Percentiles rank a stretch among this genome's conserved stretches.
These are phyloP conservation scores for Leucogyrophana mollusca DNA, from an alignment of 768 basidiomycete genomes.

Conservation along the genomic window DNA sequence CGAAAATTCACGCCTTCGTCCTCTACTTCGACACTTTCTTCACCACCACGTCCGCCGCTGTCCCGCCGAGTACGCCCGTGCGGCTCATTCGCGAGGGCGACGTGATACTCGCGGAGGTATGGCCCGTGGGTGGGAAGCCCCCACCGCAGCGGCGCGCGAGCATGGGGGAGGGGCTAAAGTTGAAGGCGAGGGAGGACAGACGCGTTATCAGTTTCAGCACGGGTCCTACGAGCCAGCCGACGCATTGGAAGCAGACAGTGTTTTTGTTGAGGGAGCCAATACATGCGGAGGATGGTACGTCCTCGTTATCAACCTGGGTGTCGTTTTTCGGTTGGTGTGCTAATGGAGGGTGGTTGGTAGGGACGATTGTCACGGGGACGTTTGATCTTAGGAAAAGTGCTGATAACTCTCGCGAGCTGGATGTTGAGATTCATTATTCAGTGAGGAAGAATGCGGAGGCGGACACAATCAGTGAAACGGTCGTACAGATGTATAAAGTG, in stretches of 20 bases:
- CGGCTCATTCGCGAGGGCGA: slow-evolving; percentile 59
- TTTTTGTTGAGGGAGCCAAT: slow-evolving; percentile 85
- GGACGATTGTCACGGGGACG: slow-evolving; percentile 70
- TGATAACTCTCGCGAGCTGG: slow-evolving; percentile 81
- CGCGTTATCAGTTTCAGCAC: slow-evolving; percentile 80
- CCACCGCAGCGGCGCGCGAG: slow-evolving; percentile 61
- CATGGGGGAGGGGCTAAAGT: slow-evolving; percentile 39
- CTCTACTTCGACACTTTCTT: slow-evolving; percentile 98
- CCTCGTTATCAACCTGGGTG: neutral
- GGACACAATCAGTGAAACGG: slow-evolving; percentile 37
- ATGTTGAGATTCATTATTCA: slow-evolving; percentile 84
- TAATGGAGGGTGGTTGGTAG: slow-evolving; percentile 36
- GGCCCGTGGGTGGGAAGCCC: slow-evolving; percentile 72
- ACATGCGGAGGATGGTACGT: slow-evolving; percentile 68
- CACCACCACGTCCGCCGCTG: slow-evolving; percentile 52
- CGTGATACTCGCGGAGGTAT: slow-evolving; percentile 68
- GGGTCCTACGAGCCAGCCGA: slow-evolving; percentile 80
- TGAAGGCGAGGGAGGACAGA: slow-evolving; percentile 39
- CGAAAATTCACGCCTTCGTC: slow-evolving; percentile 75
- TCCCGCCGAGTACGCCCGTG: slow-evolving; percentile 51
- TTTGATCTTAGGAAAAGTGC: slow-evolving; percentile 83
- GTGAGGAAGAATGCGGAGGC: slow-evolving; percentile 41
- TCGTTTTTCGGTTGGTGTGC: too few species aligned
- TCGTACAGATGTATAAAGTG: slow-evolving; percentile 79
- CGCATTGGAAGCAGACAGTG: slow-evolving; percentile 96